Evolutionary conservation across 2,329 filamentous ascomycete species (phyloP).

Genomic region (Venturia nashicola): DNA sequence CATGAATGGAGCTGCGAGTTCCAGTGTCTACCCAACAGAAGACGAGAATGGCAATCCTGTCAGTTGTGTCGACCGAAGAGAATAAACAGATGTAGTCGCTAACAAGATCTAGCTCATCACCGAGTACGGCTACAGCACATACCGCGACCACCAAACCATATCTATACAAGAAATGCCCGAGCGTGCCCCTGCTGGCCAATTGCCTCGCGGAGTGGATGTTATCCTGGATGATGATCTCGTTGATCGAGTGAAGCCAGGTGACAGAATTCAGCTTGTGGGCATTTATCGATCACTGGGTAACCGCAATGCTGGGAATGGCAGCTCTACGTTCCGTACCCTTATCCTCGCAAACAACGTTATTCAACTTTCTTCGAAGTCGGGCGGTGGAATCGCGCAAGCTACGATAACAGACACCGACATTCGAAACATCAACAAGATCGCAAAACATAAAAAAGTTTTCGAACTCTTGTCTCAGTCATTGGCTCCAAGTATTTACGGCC

Average conservation of each 20-base stretch:
- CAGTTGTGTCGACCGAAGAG: slow-evolving; percentile 14
- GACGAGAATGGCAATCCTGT: slow-evolving; percentile 83
- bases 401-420: slow-evolving; percentile 94
- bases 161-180: slow-evolving; percentile 99
- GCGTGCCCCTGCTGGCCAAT: slow-evolving; percentile 83
- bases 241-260: slow-evolving; percentile 87
- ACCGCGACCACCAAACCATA: slow-evolving; percentile 92
- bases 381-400: slow-evolving; percentile 82
- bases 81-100: slow-evolving; percentile 1
- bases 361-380: slow-evolving; percentile 87
- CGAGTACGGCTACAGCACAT: slow-evolving; percentile 92
- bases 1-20: slow-evolving; percentile 69
- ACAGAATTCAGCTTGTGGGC: slow-evolving; percentile 92
- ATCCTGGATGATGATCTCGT: slow-evolving; percentile 95
- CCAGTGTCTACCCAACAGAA: slow-evolving; percentile 87
- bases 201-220: slow-evolving; percentile 90
- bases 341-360: slow-evolving; percentile 93
- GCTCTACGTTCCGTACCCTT: slow-evolving; percentile 87
- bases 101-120: slow-evolving; percentile 51
- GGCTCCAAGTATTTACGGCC: slow-evolving; percentile 91
- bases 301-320: slow-evolving; percentile 62
- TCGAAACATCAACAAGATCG: slow-evolving; percentile 94
- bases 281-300: slow-evolving; percentile 92
- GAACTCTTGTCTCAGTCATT: slow-evolving; percentile 87
- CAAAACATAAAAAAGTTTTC: slow-evolving; percentile 89